Base-by-base conservation (phyloP, 2,329 filamentous ascomycete species). In the Diplodia sapinea region DNA sequence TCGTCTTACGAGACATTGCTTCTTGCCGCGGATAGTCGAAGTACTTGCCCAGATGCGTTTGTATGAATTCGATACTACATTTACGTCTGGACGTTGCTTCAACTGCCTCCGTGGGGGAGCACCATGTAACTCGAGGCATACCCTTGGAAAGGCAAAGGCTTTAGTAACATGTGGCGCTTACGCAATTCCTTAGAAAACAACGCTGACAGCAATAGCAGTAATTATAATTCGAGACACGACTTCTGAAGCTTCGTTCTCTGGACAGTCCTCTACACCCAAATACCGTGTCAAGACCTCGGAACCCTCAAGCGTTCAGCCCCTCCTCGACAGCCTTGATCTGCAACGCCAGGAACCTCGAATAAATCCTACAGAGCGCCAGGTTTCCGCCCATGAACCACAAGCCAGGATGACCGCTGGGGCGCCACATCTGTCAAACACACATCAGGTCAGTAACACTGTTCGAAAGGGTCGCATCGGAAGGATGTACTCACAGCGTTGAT, bases 271-370 rank as follows among this genome's bases (percentile, higher is more conserved):
- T 17, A 52, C 36, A 38, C 36, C 11, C 36, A 12, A 38, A 7
- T 12, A 8, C 26, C 13, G 17, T 12, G 11, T 11, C 17, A 4
- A 33, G 17, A 4, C 26, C 8, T n/a, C 29, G 11, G 17, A 13
- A 36, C 15, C 5, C 15, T 12, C 38, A 61, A 9, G 8, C 56
- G 11, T 57, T 59, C 31, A 78, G 68, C 2, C 75, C 72, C 74
- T 87, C 70, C 65, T 80, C 76, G 8, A 74, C 68, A 4, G 79
- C 78, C 55, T 78, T 77, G 68, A 82, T 82, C 71, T 82, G 79
- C 68, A 82, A 62, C 2, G 79, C 79, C 65, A 81, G 70, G 40
- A 77, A 73, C 29, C 73, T 68, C 3, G 78, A 80, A 64, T 77
- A 78, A 59, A 78, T 76, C 33, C 80, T 74, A 50, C 74, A 77